Conservation (phyloP, 1,139 yeast species). For the Suhomyces terraborum region DNA sequence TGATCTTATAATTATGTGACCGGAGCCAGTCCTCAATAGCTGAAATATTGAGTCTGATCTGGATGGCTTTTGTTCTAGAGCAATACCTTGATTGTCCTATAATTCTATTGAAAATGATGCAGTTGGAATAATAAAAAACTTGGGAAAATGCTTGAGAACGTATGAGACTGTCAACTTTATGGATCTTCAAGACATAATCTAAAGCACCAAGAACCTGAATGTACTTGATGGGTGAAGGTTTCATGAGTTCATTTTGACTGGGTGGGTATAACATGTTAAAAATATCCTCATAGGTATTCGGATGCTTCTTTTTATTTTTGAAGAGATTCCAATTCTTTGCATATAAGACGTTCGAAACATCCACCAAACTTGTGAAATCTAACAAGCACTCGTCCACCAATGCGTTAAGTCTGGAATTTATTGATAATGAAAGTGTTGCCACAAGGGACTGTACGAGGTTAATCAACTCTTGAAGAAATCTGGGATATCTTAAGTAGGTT, state of each 20-base stretch:
- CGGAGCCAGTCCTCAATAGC: constrained; percentile 93
- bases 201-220: constrained; percentile 89
- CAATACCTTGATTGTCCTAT: constrained; percentile 66
- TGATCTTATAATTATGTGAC: constrained; percentile 64
- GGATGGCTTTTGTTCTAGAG: constrained; percentile 84
- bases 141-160: constrained; percentile 77
- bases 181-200: constrained; percentile 79
- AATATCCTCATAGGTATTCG: constrained; percentile 65
- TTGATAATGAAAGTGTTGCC: constrained; percentile 64
- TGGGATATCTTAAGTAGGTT: constrained; percentile 56
- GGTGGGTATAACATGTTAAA: constrained; percentile 74
- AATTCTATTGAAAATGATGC: constrained; percentile 71
- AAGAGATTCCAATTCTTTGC: constrained; percentile 78
- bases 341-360: constrained; percentile 59
- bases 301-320: constrained; percentile 51
- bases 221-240: constrained; percentile 85
- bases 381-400: constrained; percentile 65
- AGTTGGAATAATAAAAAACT: constrained; percentile 76
- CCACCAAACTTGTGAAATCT: constrained; percentile 66
- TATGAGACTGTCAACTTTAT: constrained; percentile 74
- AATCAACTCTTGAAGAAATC: constrained; percentile 60
- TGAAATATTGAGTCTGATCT: constrained; percentile 81
- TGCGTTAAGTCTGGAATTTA: constrained; percentile 58
- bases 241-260: constrained; percentile 57
- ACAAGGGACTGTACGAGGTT: constrained; percentile 60